A percentile compares a stretch with the other conserved stretches of the same genome.
Evolutionary conservation across 306 rosid species (phyloP).

Genomic region (Castanospermum australe): DNA sequence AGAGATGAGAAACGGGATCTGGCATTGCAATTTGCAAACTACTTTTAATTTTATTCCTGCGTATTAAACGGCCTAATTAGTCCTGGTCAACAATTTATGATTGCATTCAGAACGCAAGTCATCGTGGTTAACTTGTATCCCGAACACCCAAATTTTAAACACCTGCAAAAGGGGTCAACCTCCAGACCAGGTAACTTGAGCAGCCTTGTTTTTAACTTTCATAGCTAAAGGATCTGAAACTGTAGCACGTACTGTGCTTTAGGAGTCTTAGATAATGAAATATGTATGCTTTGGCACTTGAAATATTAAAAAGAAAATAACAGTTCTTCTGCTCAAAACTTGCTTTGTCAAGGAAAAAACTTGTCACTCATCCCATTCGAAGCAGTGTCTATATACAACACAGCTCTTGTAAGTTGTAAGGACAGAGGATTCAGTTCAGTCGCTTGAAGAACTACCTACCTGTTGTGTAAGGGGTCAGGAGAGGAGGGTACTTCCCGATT

Average conservation of each 20-base stretch:
- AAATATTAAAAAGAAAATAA: neutral
- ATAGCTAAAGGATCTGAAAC: neutral
- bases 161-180: neutral
- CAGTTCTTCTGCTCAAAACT: slow-evolving; percentile 3
- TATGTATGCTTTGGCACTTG: neutral
- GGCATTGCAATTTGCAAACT: neutral
- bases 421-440: neutral
- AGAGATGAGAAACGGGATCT: neutral
- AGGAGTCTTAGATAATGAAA: neutral
- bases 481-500: slow-evolving; percentile 73
- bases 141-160: neutral
- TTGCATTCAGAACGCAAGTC: neutral
- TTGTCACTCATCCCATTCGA: neutral
- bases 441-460: slow-evolving; percentile 50
- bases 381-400: neutral
- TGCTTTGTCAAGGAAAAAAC: neutral
- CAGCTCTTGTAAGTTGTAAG: neutral
- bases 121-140: neutral
- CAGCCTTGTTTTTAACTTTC: neutral
- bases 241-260: neutral
- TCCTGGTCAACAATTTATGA: neutral
- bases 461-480: slow-evolving; percentile 87
- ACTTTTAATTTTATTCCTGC: neutral
- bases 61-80: neutral
- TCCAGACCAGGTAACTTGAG: neutral